Evolutionary conservation across 768 basidiomycete genomes (phyloP), one percentile per base, ranked within the genome.

Genomic region (Hypsizygus marmoreus): DNA sequence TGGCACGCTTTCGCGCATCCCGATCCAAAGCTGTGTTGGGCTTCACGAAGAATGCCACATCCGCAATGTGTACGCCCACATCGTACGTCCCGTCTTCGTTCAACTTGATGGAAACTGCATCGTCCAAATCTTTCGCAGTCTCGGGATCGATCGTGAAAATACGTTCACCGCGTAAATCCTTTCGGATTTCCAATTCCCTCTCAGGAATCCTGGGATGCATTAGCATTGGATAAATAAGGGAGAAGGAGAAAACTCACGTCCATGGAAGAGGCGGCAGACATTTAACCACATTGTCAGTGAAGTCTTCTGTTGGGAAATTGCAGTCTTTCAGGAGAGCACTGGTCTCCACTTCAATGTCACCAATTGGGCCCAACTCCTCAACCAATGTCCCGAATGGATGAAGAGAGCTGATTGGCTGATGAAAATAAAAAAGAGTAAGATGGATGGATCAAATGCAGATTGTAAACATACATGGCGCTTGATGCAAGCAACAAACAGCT

Each of bases 341-440:
- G 4, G 95, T 98, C 69, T 99, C 97, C 6, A 97, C 94, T 67
- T 98, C 94, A 40, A 95, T 86, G 54, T 99, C 91, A n/a, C 97
- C 97, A 50, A 99, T 99, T 14, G 94, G 88, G 34, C 97, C 97
- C 39, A 99, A 80, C 64, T 99, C 95, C 65, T 99, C 97, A 19
- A 97, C 97, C 29, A 99, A 73, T 14, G 95, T 97, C 45, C 97
- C 97, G 65, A 99, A 99, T 7, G 97, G 97, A 78, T 98, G 97
- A 12, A 99, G 80, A 29, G 95, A 98, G 55, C 92, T 95, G 62
- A 92, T 91, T 31, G 89, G 90, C 88, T 90, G 28, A 52, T 2
- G 17, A 84, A 55, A 32, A 50, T 3, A 16, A 40, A 37, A 39
- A 57, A 33, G n/a, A n/a, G n/a, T 65, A 28, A 68, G 55, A 12